These are phyloP conservation scores for Podila horticola DNA, from an alignment of 192 early-diverging fungal species.

Conservation along the genomic window DNA sequence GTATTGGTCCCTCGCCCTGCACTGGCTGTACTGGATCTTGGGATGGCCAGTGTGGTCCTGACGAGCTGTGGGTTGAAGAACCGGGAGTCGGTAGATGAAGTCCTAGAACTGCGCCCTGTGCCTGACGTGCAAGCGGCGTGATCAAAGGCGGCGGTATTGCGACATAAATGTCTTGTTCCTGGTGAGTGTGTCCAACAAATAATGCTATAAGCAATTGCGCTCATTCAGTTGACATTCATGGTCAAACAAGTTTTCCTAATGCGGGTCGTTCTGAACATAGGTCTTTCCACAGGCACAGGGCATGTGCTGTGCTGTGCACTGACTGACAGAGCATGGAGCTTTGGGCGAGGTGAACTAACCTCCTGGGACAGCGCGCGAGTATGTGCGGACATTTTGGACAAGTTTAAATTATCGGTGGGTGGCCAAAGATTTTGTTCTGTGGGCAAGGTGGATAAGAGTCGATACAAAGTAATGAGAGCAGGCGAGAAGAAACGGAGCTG, in stretches of 20 bases:
- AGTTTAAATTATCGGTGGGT: too few species aligned
- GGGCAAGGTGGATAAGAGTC: too few species aligned
- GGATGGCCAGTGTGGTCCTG: slow-evolving; percentile 8
- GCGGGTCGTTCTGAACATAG: background rate
- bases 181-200: background rate
- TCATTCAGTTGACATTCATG: slow-evolving; percentile 1
- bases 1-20: background rate
- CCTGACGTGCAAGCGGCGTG: slow-evolving; percentile 19
- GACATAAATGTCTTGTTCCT: slow-evolving; percentile 17
- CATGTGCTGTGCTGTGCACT: too few species aligned
- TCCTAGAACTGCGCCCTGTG: slow-evolving; percentile 5
- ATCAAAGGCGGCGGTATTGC: slow-evolving; percentile 38
- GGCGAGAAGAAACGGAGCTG: background rate
- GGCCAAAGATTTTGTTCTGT: too few species aligned
- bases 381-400: too few species aligned
- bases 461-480: background rate
- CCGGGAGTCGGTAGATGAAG: slow-evolving; percentile 21
- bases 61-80: slow-evolving; percentile 18
- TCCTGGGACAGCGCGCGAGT: too few species aligned
- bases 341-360: too few species aligned
- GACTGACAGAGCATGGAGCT: too few species aligned
- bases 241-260: background rate
- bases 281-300: too few species aligned
- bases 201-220: background rate
- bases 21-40: background rate